Conservation (phyloP, 2,329 filamentous ascomycete species). For the Fusarium sp. region DNA sequence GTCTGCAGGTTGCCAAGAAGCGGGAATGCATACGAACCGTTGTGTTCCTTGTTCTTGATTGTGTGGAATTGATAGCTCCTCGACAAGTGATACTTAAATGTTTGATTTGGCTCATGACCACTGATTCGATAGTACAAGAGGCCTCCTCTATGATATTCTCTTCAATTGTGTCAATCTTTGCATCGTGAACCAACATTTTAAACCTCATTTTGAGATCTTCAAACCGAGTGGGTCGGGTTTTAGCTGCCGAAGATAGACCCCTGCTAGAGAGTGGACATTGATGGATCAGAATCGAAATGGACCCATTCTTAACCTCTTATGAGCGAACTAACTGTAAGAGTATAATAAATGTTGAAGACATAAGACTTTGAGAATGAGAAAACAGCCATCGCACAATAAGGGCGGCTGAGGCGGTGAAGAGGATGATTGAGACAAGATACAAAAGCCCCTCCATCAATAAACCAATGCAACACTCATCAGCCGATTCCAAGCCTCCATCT, state of each 20-base stretch:
- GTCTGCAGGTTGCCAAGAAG: not conserved
- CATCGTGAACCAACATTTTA: not conserved
- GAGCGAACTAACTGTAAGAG: not conserved
- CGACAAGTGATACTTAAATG: not conserved
- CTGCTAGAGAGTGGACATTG: conserved; percentile 30
- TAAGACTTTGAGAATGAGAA: not conserved
- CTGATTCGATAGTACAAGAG: rapidly evolving
- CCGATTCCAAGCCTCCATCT: conserved; percentile 21
- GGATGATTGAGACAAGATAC: not conserved
- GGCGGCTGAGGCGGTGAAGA: conserved; percentile 6
- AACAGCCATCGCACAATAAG: not conserved
- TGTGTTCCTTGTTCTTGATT: not conserved
- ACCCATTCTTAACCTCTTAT: conserved; percentile 16
- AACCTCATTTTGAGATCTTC: conserved; percentile 21
- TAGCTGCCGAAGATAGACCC: conserved; percentile 25
- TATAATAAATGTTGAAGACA: not conserved
- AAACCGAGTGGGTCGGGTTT: conserved; percentile 5
- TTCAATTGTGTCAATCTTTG: not conserved
- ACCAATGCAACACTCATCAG: conserved; percentile 28
- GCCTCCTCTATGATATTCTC: no score
- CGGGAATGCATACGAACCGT: not conserved
- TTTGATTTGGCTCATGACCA: not conserved
- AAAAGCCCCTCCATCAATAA: not conserved
- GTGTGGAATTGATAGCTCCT: not conserved
- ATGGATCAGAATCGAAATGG: conserved; percentile 5